A percentile compares a stretch with the other conserved stretches of the same genome.
Evolutionary conservation across 129 eudicot genomes (phyloP).

Genomic region (Arctium minus): DNA sequence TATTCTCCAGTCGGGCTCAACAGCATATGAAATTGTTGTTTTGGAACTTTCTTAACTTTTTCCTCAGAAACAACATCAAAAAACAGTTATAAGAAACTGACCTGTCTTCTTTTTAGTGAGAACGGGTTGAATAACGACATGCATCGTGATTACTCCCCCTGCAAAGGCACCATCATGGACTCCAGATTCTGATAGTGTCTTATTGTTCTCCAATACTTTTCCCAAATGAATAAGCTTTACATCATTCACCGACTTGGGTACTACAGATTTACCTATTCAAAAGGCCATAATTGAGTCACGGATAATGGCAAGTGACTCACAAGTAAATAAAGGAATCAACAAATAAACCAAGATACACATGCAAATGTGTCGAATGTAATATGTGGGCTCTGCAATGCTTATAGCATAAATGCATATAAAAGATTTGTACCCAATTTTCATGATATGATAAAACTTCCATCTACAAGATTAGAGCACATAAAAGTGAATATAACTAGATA

Average conservation of each 20-base stretch:
- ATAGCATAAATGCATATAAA: neutral
- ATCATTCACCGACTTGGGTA: slow-evolving; percentile 54
- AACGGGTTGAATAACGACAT: slow-evolving; percentile 75
- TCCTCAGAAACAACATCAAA: neutral
- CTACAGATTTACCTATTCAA: slow-evolving; percentile 53
- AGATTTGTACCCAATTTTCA: neutral
- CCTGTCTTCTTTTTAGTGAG: slow-evolving; percentile 65
- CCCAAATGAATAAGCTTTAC: slow-evolving; percentile 72
- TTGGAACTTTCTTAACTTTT: neutral
- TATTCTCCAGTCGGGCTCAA: neutral
- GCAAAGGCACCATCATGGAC: slow-evolving; percentile 54
- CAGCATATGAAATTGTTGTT: neutral
- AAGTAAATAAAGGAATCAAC: neutral
- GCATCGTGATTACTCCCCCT: slow-evolving; percentile 77
- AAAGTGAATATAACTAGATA: neutral
- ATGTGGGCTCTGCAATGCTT: neutral
- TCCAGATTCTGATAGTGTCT: slow-evolving; percentile 67
- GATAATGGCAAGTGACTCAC: neutral
- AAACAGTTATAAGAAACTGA: slow-evolving; percentile 16
- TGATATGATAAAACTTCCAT: neutral
- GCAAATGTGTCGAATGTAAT: neutral
- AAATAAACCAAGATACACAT: neutral
- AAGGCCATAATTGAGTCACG: neutral
- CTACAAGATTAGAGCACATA: neutral
- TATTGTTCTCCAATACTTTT: slow-evolving; percentile 60